These are phyloP conservation scores for Blastomyces percursus DNA, from an alignment of 2,329 filamentous ascomycete species.

Conservation along the genomic window DNA sequence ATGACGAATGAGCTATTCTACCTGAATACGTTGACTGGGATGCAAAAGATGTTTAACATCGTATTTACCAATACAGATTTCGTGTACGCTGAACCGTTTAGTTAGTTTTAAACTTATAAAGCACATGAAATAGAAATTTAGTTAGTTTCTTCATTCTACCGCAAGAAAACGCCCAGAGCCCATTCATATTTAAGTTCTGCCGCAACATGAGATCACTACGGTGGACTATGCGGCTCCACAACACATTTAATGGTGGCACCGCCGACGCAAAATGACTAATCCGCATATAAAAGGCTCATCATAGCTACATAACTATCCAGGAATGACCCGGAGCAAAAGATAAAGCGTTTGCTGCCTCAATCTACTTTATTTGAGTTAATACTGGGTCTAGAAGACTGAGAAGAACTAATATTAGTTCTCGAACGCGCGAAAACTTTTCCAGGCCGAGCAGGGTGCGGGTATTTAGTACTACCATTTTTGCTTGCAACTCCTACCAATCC, in stretches of 20 bases:
- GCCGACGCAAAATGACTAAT: not conserved
- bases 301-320: not conserved
- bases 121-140: not conserved
- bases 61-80: not conserved
- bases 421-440: not conserved
- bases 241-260: not conserved
- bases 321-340: not conserved
- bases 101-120: not conserved
- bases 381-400: not conserved
- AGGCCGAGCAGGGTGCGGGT: not conserved
- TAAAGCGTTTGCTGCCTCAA: not conserved
- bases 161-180: not conserved
- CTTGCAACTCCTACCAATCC: not conserved
- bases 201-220: not conserved
- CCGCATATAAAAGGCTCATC: not conserved
- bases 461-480: slow-evolving; percentile 1
- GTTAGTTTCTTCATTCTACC: not conserved
- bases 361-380: not conserved
- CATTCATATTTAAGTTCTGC: not conserved
- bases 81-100: not conserved
- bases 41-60: not conserved
- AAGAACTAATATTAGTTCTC: not conserved
- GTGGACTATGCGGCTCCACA: not conserved
- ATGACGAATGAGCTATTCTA: slow-evolving; percentile 16
- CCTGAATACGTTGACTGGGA: not conserved